Evolutionary conservation across 2,329 filamentous ascomycete genomes (phyloP), one percentile per base, ranked within the genome.

Genomic region (Verticillium nubilum): DNA sequence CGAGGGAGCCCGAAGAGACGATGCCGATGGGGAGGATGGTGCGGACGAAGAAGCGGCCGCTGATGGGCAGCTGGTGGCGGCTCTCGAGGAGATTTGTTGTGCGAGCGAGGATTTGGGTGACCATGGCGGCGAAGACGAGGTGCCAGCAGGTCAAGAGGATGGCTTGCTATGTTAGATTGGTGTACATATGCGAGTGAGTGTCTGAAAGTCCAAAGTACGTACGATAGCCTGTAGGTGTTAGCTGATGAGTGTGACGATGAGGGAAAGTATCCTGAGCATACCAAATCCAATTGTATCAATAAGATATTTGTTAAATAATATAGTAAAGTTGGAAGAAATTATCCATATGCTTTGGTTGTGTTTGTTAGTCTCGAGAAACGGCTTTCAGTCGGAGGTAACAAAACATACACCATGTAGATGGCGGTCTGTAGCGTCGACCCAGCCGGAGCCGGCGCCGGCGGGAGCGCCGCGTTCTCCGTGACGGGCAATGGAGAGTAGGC

Each of bases 291-390:
- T 83, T 33, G 89, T 92, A 70, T 93, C 87, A 63, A 98, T 84
- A 69, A 98, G 91, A 86, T 91, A 96, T 85, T 99, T 99, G 87
- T 99, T 98, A 88, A 97, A 98, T 64, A 98, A 82, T 73, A 98
- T 47, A 19, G 42, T 47, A 47, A 47, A 47, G 42, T 47, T 47
- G 42, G 42, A 47, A 9, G 42, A 47, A n/a, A 47, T n/a, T 7
- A 47, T 47, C 42, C 42, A 47, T 23, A 47, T 23, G 19, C 42
- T 47, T 1, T 10, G n/a, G 10, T 13, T 12, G 17, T n/a, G n/a
- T n/a, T n/a, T 23, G 19, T 47, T 25, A 47, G 42, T 23, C 7
- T 19, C 9, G 35, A 23, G 4, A 23, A 19, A 19, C 13, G 10
- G 42, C 10, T 23, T 23, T 10, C 9, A 25, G 7, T n/a, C n/a